These are phyloP conservation scores for Omphalotus olearius DNA, from an alignment of 1,284 basidiomycete species.

Conservation along the genomic window DNA sequence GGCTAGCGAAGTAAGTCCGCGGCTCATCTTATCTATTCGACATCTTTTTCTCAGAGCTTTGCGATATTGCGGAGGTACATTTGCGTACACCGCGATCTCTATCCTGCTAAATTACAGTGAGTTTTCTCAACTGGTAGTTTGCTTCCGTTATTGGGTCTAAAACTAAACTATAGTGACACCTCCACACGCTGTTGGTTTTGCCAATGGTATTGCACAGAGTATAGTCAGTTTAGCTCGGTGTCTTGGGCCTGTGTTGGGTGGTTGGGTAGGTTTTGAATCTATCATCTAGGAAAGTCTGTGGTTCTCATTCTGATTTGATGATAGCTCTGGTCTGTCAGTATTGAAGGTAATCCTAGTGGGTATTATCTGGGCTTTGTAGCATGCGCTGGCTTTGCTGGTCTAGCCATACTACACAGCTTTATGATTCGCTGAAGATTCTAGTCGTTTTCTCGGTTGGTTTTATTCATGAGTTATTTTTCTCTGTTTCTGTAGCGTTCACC, in stretches of 20 bases:
- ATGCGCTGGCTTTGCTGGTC: slow-evolving; percentile 54
- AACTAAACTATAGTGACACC: slow-evolving; percentile 60
- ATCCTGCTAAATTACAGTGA: slow-evolving; percentile 79
- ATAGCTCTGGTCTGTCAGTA: slow-evolving; percentile 75
- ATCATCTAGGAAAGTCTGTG: too few relatives aligned
- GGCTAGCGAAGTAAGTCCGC: neutral
- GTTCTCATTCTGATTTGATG: slow-evolving; percentile 7
- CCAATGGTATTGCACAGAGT: slow-evolving; percentile 80
- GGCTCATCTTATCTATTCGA: slow-evolving; percentile 8
- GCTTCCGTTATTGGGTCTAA: slow-evolving; percentile 5
- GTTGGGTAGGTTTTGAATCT: slow-evolving; percentile 48
- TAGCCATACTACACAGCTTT: slow-evolving; percentile 68
- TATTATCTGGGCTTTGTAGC: slow-evolving; percentile 72
- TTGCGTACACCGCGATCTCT: slow-evolving; percentile 74
- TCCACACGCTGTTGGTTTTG: slow-evolving; percentile 68
- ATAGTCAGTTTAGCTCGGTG: slow-evolving; percentile 80
- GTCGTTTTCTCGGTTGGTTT: neutral
- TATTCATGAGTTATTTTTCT: too few relatives aligned
- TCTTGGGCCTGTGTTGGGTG: slow-evolving; percentile 73
- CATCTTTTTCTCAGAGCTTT: slow-evolving; percentile 45
- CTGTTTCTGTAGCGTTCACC: too few relatives aligned
- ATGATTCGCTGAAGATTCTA: slow-evolving; percentile 55
- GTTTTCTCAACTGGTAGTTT: slow-evolving; percentile 20
- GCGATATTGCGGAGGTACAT: slow-evolving; percentile 73
- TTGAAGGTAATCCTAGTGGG: slow-evolving; percentile 61